A percentile compares a stretch with the other conserved stretches of the same genome.
Evolutionary conservation across 2,329 filamentous ascomycete genomes (phyloP).

Genomic region (Raffaelea deltoideospora): DNA sequence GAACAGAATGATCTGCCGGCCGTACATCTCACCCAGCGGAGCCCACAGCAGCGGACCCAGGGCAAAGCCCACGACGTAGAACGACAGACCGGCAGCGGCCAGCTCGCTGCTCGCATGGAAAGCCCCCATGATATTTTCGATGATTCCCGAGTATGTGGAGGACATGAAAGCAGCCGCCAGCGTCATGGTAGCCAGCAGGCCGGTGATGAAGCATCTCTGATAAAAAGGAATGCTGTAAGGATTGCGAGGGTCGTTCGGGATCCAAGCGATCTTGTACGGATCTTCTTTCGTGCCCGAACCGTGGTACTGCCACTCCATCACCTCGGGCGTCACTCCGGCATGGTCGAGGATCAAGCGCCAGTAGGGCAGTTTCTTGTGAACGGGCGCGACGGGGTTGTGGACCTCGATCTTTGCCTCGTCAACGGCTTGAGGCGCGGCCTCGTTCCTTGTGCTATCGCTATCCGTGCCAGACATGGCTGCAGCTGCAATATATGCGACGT

Average conservation of each 20-base stretch:
- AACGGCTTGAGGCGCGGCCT: not conserved
- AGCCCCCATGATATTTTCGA: not conserved
- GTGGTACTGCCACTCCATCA: not conserved
- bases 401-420: not conserved
- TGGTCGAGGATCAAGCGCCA: slow-evolving; percentile 2
- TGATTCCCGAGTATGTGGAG: not conserved
- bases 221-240: not conserved
- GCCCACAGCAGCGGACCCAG: slow-evolving; percentile 43
- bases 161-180: slow-evolving; percentile 1
- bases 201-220: not conserved
- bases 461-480: not conserved
- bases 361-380: not conserved
- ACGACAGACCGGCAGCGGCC: slow-evolving; percentile 23
- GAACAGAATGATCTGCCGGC: slow-evolving; percentile 4
- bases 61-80: slow-evolving; percentile 41
- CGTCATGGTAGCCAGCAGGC: not conserved
- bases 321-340: not conserved
- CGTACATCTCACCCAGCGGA: slow-evolving; percentile 15
- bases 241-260: not conserved
- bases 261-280: not conserved
- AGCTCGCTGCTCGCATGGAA: not conserved
- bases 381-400: not conserved
- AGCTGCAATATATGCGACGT: not conserved
- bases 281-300: slow-evolving; percentile 1
- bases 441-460: not conserved